phyloP scores from a whole-genome alignment of 2,329 filamentous ascomycete genomes.

The Stachybotrys echinatus region DNA sequence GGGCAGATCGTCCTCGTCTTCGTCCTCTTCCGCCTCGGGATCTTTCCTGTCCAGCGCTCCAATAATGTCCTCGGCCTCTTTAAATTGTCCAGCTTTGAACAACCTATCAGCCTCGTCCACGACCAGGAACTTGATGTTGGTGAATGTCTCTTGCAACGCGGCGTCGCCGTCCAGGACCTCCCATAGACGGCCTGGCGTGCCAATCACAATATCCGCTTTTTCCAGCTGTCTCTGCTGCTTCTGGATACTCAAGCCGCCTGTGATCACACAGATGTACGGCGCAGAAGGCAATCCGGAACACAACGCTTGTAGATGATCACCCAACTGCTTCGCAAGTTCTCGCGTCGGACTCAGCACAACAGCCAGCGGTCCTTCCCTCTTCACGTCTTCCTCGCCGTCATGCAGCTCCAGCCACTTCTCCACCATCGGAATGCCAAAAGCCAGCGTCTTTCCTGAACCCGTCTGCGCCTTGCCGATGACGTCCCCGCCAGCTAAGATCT shows the following conservation, averaged over 20 bases:
- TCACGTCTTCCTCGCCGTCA: conserved; percentile 24
- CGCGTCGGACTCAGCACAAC: conserved; percentile 86
- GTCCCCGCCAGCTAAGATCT: conserved; percentile 77
- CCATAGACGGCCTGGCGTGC: conserved; percentile 89
- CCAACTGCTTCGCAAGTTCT: conserved; percentile 89
- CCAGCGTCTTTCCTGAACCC: conserved; percentile 92
- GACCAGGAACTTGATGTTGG: conserved; percentile 73
- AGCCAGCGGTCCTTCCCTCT: conserved; percentile 52
- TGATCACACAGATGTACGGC: conserved; percentile 79
- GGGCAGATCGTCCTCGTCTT: conserved; percentile 42
- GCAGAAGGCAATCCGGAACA: conserved; percentile 56
- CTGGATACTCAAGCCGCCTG: conserved; percentile 86
- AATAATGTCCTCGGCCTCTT: conserved; percentile 86
- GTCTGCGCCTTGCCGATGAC: conserved; percentile 95
- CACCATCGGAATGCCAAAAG: conserved; percentile 89
- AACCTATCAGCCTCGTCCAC: conserved; percentile 92
- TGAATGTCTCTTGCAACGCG: conserved; percentile 64
- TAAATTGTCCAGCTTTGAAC: conserved; percentile 89
- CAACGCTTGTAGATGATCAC: conserved; percentile 73
- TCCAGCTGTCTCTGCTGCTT: conserved; percentile 86
- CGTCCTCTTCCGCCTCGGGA: conserved; percentile 51
- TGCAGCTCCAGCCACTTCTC: conserved; percentile 66
- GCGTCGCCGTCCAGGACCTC: conserved; percentile 79
- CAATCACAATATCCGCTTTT: conserved; percentile 87
- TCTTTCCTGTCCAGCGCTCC: conserved; percentile 70